Evolutionary conservation across 192 early-diverging fungal genomes (phyloP).

Genomic region (Lobosporangium transversale): DNA sequence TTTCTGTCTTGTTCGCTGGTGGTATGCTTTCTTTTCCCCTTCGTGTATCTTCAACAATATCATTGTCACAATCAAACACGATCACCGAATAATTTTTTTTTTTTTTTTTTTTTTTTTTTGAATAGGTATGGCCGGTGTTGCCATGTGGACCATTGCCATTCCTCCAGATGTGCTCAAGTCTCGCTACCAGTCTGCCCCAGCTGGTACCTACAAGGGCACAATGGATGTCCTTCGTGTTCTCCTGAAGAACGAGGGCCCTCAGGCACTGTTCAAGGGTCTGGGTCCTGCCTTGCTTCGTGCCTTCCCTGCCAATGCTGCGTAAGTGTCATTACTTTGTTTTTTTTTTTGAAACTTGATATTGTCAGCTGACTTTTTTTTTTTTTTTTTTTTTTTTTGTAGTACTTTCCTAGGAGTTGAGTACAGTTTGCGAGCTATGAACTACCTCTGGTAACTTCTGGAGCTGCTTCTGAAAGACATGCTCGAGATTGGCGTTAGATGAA

Average conservation of each 20-base stretch:
- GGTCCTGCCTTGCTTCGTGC: slow-evolving; percentile 89
- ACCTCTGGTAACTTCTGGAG: slow-evolving; percentile 23
- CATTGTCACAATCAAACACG: no score
- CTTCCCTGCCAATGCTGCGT: slow-evolving; percentile 86
- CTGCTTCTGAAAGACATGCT: no score
- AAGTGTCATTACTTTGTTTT: slow-evolving; percentile 65
- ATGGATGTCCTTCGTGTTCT: slow-evolving; percentile 68
- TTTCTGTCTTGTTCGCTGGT: slow-evolving; percentile 92
- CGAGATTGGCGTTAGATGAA: neutral
- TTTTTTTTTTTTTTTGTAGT: slow-evolving; percentile 8
- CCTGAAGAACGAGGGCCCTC: slow-evolving; percentile 74
- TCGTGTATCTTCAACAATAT: no score
- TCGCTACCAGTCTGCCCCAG: slow-evolving; percentile 87
- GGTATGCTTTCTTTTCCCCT: slow-evolving; percentile 60
- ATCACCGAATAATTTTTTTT: no score
- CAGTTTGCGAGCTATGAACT: slow-evolving; percentile 48
- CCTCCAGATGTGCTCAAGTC: slow-evolving; percentile 93
- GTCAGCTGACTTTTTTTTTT: neutral
- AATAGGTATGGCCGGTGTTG: slow-evolving; percentile 91
- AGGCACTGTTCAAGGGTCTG: slow-evolving; percentile 87
- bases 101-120: no score
- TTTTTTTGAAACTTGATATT: neutral
- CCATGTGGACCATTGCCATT: slow-evolving; percentile 97
- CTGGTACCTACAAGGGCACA: slow-evolving; percentile 85
- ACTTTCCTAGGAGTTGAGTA: slow-evolving; percentile 52